A percentile compares a stretch with the other conserved stretches of the same genome.
These are phyloP conservation scores for Pleurotus eryngii DNA, from an alignment of 768 basidiomycete genomes.

Conservation along the genomic window DNA sequence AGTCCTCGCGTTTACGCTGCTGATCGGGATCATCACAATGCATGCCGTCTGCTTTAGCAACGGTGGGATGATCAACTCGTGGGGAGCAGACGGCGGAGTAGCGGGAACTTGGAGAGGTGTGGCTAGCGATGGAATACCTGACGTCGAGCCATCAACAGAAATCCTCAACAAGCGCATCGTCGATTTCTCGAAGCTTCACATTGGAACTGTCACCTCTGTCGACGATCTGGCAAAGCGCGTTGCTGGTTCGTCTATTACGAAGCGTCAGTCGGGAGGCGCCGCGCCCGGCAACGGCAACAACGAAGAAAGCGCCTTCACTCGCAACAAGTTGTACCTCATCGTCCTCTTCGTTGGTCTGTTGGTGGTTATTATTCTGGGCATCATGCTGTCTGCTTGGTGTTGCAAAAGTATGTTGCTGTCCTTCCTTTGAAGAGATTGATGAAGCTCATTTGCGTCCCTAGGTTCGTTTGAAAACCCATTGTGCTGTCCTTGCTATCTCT, in stretches of 20 bases:
- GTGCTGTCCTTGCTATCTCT: slow-evolving; percentile 70
- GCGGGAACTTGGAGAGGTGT: not conserved
- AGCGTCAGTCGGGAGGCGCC: not conserved
- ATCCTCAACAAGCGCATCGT: not conserved
- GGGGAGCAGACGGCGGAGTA: not conserved
- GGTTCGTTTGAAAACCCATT: slow-evolving; percentile 61
- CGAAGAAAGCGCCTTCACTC: not conserved
- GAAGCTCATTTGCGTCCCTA: not conserved
- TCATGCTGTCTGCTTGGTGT: slow-evolving; percentile 66
- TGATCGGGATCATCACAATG: not conserved
- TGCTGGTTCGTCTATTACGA: not conserved
- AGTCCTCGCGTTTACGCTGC: not conserved
- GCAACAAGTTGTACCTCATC: slow-evolving; percentile 45
- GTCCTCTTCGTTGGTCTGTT: slow-evolving; percentile 62
- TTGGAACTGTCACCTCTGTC: not conserved
- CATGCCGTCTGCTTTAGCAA: not conserved
- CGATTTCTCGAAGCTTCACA: not conserved
- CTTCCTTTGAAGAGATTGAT: not conserved
- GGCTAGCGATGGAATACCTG: not conserved
- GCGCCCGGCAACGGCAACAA: not conserved
- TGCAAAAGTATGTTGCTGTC: slow-evolving; percentile 42
- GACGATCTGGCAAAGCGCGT: not conserved
- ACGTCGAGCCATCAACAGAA: not conserved
- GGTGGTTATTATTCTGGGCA: slow-evolving; percentile 47
- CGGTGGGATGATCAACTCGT: not conserved